Evolutionary conservation across 1,284 basidiomycete species (phyloP).

Genomic region (Boletus sp.): DNA sequence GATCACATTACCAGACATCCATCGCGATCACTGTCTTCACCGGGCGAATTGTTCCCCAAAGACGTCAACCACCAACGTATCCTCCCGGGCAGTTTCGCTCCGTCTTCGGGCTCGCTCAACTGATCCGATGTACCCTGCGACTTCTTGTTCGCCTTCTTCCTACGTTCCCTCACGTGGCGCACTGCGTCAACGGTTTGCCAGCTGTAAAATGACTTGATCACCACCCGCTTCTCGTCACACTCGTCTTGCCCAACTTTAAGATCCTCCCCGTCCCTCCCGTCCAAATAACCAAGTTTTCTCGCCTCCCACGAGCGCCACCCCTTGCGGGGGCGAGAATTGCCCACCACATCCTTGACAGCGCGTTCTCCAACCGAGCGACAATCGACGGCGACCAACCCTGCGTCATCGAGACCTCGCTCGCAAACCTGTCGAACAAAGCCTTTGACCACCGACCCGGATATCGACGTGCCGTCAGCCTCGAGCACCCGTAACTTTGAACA

Average conservation of each 20-base stretch:
- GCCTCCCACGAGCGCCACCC: conserved; percentile 77
- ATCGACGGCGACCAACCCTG: conserved; percentile 72
- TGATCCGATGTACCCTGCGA: conserved; percentile 41
- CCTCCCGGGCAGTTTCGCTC: conserved; percentile 16
- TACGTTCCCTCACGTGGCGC: conserved; percentile 57
- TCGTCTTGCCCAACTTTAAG: conserved; percentile 73
- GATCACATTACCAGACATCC: conserved; percentile 51
- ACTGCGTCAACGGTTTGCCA: conserved; percentile 85
- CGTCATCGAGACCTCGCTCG: conserved; percentile 51
- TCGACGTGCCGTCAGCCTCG: conserved; percentile 79
- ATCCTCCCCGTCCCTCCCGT: conserved; percentile 65
- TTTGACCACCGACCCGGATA: conserved; percentile 63
- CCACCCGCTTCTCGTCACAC: conserved; percentile 70
- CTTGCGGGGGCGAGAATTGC: conserved; percentile 62
- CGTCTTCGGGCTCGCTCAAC: conserved; percentile 31
- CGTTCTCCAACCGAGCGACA: conserved; percentile 71
- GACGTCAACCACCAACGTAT: conserved; percentile 34
- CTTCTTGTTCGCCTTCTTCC: conserved; percentile 49
- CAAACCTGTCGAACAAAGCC: conserved; percentile 66
- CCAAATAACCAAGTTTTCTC: conserved; percentile 65
- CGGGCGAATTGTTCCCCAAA: conserved; percentile 31
- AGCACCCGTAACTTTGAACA: conserved; percentile 68
- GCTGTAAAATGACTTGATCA: conserved; percentile 83
- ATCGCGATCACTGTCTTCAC: conserved; percentile 43
- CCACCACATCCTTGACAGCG: conserved; percentile 60